These are phyloP conservation scores for Chaetomiaceae sp. DNA, from an alignment of 2,329 filamentous ascomycete species.

Conservation along the genomic window DNA sequence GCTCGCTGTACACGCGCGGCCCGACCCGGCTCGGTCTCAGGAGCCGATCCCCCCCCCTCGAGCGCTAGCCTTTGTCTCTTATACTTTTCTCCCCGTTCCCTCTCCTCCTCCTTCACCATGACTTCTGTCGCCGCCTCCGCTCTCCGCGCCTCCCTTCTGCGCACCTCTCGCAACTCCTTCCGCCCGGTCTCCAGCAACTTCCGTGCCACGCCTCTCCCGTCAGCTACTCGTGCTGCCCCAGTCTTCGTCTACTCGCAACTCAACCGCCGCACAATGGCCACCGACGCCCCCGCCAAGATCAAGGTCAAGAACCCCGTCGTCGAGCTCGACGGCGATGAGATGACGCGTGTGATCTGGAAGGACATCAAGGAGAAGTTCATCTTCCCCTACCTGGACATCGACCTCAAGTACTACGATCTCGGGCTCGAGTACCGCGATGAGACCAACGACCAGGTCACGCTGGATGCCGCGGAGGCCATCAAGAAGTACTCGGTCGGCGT, in stretches of 20 bases:
- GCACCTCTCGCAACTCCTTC: slow-evolving; percentile 19
- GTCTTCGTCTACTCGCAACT: slow-evolving; percentile 33
- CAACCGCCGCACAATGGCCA: slow-evolving; percentile 49
- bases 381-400: slow-evolving; percentile 89
- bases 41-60: slow-evolving; percentile 1
- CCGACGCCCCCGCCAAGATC: slow-evolving; percentile 67
- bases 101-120: slow-evolving; percentile 28
- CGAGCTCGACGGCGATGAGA: slow-evolving; percentile 91
- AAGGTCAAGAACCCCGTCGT: slow-evolving; percentile 99
- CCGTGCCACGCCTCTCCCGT: slow-evolving; percentile 9
- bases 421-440: slow-evolving; percentile 92
- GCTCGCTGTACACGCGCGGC: slow-evolving; percentile 18
- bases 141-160: slow-evolving; percentile 25
- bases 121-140: slow-evolving; percentile 21
- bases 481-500: slow-evolving; percentile 98
- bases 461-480: slow-evolving; percentile 94
- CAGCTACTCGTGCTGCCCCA: slow-evolving; percentile 22
- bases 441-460: slow-evolving; percentile 93
- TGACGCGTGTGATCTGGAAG: slow-evolving; percentile 99
- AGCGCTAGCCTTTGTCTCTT: slow-evolving; percentile 10
- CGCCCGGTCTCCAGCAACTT: slow-evolving; percentile 12
- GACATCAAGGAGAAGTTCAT: slow-evolving; percentile 99
- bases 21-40: slow-evolving; percentile 22
- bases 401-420: slow-evolving; percentile 97
- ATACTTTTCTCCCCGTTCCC: slow-evolving; percentile 3